phyloP scores from a whole-genome alignment of 2,329 filamentous ascomycete species.

The Macroventuria anomochaeta region DNA sequence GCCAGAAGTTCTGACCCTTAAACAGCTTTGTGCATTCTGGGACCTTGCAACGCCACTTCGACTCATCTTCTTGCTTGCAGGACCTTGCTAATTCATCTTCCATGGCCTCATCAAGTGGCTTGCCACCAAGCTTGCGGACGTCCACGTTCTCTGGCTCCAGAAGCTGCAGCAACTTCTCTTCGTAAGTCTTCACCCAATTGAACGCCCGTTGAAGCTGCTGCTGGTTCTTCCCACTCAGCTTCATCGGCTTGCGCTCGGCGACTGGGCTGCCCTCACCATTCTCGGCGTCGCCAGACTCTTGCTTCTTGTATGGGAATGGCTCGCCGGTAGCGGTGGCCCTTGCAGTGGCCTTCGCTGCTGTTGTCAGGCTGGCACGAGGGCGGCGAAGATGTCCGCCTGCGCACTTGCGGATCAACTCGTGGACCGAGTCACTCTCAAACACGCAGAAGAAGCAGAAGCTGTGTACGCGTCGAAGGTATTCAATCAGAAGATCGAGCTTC shows the following conservation, averaged over 20 bases:
- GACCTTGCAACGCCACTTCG: conserved; percentile 95
- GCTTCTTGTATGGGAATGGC: conserved; percentile 83
- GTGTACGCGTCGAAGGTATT: conserved; percentile 95
- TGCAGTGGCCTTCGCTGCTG: conserved; percentile 82
- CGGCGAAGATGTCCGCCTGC: conserved; percentile 95
- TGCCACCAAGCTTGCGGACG: conserved; percentile 88
- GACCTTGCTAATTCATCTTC: conserved; percentile 85
- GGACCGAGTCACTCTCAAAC: conserved; percentile 96
- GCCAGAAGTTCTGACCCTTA: conserved; percentile 97
- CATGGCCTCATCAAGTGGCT: conserved; percentile 81
- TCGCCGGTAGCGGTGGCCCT: conserved; percentile 82
- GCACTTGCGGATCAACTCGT: conserved; percentile 94
- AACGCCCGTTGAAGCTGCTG: conserved; percentile 93
- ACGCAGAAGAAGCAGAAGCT: conserved; percentile 99
- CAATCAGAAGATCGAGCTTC: conserved; percentile 91
- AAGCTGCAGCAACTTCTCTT: conserved; percentile 93
- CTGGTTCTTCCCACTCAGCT: conserved; percentile 76
- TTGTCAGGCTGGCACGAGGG: conserved; percentile 83
- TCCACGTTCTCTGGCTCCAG: conserved; percentile 89
- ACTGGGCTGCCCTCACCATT: conserved; percentile 69
- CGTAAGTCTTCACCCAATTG: conserved; percentile 99
- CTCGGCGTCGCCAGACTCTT: conserved; percentile 69
- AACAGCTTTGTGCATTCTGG: conserved; percentile 96
- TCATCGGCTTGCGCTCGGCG: conserved; percentile 73
- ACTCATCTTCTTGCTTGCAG: conserved; percentile 96